Conservation (phyloP, 2,329 filamentous ascomycete genomes). For the Cordyceps javanica region DNA sequence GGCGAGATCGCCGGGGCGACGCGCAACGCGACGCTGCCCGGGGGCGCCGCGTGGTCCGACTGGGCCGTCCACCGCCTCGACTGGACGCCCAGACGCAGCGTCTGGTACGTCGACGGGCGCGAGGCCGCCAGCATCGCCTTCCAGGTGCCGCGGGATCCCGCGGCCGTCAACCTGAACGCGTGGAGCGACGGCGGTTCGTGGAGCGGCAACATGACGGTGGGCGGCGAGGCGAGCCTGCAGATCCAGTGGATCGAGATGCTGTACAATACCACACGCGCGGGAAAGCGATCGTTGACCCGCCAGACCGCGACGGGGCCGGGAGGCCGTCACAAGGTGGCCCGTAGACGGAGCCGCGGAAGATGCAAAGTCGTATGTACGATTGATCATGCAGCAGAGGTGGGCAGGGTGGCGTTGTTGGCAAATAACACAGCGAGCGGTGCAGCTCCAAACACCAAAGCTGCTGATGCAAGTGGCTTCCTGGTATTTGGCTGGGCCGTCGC, state of each 20-base stretch:
- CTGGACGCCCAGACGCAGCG: conserved; percentile 47
- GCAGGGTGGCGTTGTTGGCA: conserved; percentile 20
- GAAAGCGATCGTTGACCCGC: conserved; percentile 15
- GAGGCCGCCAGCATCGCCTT: conserved; percentile 46
- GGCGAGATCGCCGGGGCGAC: conserved; percentile 41
- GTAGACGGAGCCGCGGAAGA: conserved; percentile 18
- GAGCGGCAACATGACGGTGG: conserved; percentile 51
- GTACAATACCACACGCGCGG: conserved; percentile 39
- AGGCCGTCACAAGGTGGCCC: conserved; percentile 24
- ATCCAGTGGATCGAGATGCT: conserved; percentile 59
- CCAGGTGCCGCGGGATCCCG: conserved; percentile 47
- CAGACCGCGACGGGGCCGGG: not conserved
- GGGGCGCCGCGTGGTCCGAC: conserved; percentile 39
- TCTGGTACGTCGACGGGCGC: conserved; percentile 47
- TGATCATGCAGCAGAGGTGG: conserved; percentile 26
- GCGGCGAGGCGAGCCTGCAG: conserved; percentile 46
- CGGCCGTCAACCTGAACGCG: conserved; percentile 50
- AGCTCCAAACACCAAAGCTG: not conserved
- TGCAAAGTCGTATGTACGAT: conserved; percentile 29
- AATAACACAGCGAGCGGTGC: conserved; percentile 16
- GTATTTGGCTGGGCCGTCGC: not conserved
- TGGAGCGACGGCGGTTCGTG: conserved; percentile 57
- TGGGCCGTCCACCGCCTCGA: conserved; percentile 57
- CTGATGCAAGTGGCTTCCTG: not conserved
- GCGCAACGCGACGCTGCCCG: conserved; percentile 39